Evolutionary conservation across 495 filamentous ascomycete genomes (phyloP), one percentile per base, ranked within the genome.

Genomic region (Xylaria flabelliformis): DNA sequence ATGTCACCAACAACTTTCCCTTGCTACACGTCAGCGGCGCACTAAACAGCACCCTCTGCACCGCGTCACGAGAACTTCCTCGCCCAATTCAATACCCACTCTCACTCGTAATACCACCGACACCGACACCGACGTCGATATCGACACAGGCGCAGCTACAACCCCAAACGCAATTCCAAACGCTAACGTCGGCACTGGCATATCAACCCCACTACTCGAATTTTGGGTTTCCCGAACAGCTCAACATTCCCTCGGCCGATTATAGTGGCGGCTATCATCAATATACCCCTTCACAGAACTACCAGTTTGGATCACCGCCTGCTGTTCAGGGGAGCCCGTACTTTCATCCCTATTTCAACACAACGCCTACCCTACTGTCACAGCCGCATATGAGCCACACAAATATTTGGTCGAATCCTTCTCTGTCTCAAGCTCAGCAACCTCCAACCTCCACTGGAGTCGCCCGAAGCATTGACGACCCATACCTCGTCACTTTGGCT

Each of bases 401-500:
- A 44, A 65, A 44, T n/a, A 9, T 46, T 10, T 32, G 59, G 24
- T 39, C 15, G 7, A 64, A 32, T 48, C 42, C 50, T 24, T 24
- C 64, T 6, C 36, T 24, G 4, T 29, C 21, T 53, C 48, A 50
- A 51, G 24, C 64, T 12, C 64, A 51, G 63, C 34, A 9, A n/a
- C 48, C 6, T 17, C 70, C 41, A 15, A 48, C n/a, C 39, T 24
- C 24, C 19, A 5, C 69, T 64, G 71, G 34, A 13, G 39, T 39
- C 5, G 17, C 51, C 48, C 69, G 67, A 72, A 21, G 39, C 59
- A 24, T 59, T 62, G 82, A 83, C 75, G 79, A 82, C 26, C 46
- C 56, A 42, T 80, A 74, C 56, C 69, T 81, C 4, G 39, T 74
- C 61, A 46, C 76, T 41, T 71, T 83, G 7, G 78, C 64, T 36